Evolutionary conservation across 2,329 filamentous ascomycete species (phyloP), one percentile per base, ranked within the genome.

Genomic region (Xylaria digitata): DNA sequence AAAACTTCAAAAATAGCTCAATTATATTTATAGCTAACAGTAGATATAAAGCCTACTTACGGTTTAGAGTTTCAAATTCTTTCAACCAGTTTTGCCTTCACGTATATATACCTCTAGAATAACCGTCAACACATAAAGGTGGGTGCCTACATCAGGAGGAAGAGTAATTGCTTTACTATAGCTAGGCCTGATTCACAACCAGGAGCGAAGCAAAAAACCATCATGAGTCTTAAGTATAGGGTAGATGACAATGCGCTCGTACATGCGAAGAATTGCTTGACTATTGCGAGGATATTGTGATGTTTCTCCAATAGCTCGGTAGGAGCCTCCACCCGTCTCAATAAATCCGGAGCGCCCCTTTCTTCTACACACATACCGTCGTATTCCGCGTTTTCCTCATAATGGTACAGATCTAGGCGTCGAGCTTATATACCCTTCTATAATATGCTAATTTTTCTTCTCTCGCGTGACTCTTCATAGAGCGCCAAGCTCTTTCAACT

Each of bases 401-500:
- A 55, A 55, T 70, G 40, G 43, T 59, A 66, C 52, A 68, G 32
- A 56, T 43, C 50, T 43, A 56, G 11, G 40, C 30, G 19, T 46
- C 45, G 17, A 30, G 30, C 42, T 30, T 46, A 57, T 57, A 60
- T 52, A 42, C 19, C 32, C 37, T 55, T 37, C 32, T 61, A 34
- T 26, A 40, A 60, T 32, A 63, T 62, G 45, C 34, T 49, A 19
- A 17, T n/a, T 43, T 52, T 57, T 48, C 21, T 45, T 49, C 21
- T 46, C 8, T 17, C 13, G 4, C 17, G 21, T 58, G 11, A 7
- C 34, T 17, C 13, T n/a, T 70, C 87, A 97, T 82, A 97, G 82
- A 70, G 94, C 96, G 73, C 96, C 96, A 71, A 99, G 84, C 84
- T 99, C 95, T 88, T 98, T 98, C 78, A 99, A 84, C 87, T 96